Evolutionary conservation across 2,329 filamentous ascomycete genomes (phyloP), one percentile per base, ranked within the genome.

Genomic region (Aspergillus calidoustus): DNA sequence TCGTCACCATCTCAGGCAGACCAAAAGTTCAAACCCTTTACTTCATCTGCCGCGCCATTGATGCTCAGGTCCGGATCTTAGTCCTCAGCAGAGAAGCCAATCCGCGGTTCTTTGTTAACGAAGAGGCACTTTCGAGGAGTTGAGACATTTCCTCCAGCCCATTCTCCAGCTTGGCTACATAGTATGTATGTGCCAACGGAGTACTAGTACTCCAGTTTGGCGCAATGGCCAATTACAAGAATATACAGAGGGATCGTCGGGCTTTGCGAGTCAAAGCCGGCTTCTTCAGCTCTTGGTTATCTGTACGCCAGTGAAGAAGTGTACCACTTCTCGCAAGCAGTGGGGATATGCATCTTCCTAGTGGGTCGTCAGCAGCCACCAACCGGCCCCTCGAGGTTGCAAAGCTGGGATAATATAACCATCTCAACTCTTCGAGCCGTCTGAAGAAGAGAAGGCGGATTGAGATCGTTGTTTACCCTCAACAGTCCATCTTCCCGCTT

Each of bases 11-110:
- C 34, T 50, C 28, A 43, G 49, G 49, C 57, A 61, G 54, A 30
- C 41, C 58, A 60, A 58, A 60, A 60, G 44, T 58, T 46, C 34
- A 58, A 55, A 53, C 44, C 44, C 58, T 57, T 43, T 28, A 46
- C 51, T 34, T 51, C 48, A 54, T 52, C 50, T 57, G 51, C 31
- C 30, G 15, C 19, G n/a, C 41, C 54, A 25, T 41, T 41, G 34
- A 41, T 41, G 34, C 11, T 41, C 31, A 19, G 38, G 23, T 11
- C 50, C 50, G 59, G 59, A 51, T 54, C 54, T 54, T 51, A 54
- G 59, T 38, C 25, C 5, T 28, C 15, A 31, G n/a, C 54, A 25
- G 44, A 43, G 54, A 44, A 44, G 13, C 59, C 59, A 61, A 61
- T 61, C n/a, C n/a, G 31, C 22, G 38, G 48, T 43, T 43, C 15